Evolutionary conservation across 78 protist species (phyloP).

Genomic region (Polysphondylium violaceum): DNA sequence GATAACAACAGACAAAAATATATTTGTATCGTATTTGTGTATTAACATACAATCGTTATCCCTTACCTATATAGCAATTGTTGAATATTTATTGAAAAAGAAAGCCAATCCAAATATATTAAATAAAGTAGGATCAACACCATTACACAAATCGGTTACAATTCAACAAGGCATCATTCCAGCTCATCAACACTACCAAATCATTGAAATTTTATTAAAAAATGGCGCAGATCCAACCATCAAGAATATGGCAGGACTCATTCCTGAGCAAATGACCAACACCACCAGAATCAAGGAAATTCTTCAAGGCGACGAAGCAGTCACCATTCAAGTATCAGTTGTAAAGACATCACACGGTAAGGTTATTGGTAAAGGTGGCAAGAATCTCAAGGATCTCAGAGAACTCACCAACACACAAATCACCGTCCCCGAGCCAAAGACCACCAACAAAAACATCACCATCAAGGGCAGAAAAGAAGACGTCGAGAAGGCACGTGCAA

Average conservation of each 20-base stretch:
- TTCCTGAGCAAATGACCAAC: slow-evolving; percentile 60
- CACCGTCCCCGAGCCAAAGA: slow-evolving; percentile 32
- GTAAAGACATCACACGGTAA: slow-evolving; percentile 29
- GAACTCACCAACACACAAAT: slow-evolving; percentile 57
- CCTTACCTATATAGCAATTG: slow-evolving; percentile 1
- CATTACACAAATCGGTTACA: slow-evolving; percentile 62
- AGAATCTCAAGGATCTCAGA: slow-evolving; percentile 32
- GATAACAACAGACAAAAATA: background rate
- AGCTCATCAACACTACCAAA: background rate
- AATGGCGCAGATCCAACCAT: slow-evolving; percentile 72
- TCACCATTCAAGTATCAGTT: background rate
- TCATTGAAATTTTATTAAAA: slow-evolving; percentile 26
- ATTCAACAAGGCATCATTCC: background rate
- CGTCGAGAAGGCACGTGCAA: slow-evolving; percentile 51
- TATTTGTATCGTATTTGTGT: background rate
- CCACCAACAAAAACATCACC: background rate
- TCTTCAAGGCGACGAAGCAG: slow-evolving; percentile 67
- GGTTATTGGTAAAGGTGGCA: slow-evolving; percentile 52
- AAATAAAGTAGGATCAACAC: slow-evolving; percentile 61
- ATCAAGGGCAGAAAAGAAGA: slow-evolving; percentile 56
- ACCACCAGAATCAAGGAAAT: slow-evolving; percentile 33
- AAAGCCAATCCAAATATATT: slow-evolving; percentile 50
- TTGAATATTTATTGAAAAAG: slow-evolving; percentile 46
- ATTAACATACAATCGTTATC: background rate
- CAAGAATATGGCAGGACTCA: slow-evolving; percentile 30